Evolutionary conservation across 352 stramenopile species (phyloP), one percentile per base, ranked within the genome.

Genomic region (Aphanomyces euteiches): DNA sequence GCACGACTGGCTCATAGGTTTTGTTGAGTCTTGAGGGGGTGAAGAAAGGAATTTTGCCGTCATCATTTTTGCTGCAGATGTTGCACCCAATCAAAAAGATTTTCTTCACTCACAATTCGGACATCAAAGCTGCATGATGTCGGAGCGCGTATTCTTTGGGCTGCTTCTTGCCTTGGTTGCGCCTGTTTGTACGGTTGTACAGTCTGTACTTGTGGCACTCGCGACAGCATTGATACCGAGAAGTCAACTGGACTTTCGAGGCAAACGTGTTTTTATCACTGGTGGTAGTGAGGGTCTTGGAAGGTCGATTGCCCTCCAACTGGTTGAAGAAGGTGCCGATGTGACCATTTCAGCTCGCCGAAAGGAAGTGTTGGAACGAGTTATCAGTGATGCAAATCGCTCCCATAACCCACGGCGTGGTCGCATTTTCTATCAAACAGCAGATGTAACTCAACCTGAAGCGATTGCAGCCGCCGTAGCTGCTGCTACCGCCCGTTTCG

Each of bases 401-500:
- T 40, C 15, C 17, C 28, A n/a, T 5, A 47, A 40, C n/a, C 45
- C 56, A 21, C 15, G 5, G 8, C 57, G 47, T n/a, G 56, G 56
- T 53, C 57, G 28, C 36, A 70, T 93, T 36, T 93, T 93, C 74
- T 78, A 78, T 37, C 76, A 89, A 67, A 90, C 84, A 41, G 88
- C 78, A 53, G 87, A 95, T 47, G 85, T 95, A 40, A 82, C 83
- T 28, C 74, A 86, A 72, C 87, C 81, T 47, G 72, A 74, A 38
- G 82, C 77, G 21, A 79, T 95, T 36, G 64, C 90, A 72, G 75
- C 73, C 37, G 83, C 85, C 2, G 80, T 95, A 63, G 78, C 79
- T 7, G 81, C 74, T 40, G 87, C 87, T 34, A 89, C 90, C 67
- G 76, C 73, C 59, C 88, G 89, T 72, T 84, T 93, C 54, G 75